Conservation (phyloP, 2,329 filamentous ascomycete genomes). For the Colletotrichum lini region DNA sequence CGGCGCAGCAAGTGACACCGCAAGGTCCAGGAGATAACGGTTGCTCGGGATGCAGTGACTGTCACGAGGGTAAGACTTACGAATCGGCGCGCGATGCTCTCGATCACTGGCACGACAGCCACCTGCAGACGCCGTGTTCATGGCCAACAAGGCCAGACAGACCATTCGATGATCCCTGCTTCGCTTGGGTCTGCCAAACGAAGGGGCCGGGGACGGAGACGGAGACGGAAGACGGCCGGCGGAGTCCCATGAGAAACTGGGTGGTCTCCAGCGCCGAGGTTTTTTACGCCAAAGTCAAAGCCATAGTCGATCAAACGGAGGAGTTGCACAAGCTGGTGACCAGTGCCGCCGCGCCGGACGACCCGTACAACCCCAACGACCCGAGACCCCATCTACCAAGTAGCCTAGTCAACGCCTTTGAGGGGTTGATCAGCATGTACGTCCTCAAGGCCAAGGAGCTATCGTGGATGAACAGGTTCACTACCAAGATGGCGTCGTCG, state of each 20-base stretch:
- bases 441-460: constrained; percentile 36
- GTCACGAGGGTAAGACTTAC: neutral
- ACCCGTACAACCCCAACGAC: neutral
- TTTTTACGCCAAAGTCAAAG: neutral
- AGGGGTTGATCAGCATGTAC: constrained; percentile 38
- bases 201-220: neutral
- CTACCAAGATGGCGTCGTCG: neutral
- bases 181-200: constrained; percentile 8
- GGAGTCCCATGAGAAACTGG: neutral
- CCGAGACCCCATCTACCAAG: constrained; percentile 37
- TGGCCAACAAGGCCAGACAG: neutral
- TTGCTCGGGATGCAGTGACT: neutral
- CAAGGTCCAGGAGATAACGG: neutral
- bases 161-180: constrained; percentile 20
- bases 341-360: constrained; percentile 1
- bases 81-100: constrained; percentile 8
- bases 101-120: constrained; percentile 15
- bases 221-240: neutral
- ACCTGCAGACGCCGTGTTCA: neutral
- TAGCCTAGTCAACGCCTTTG: constrained; percentile 43
- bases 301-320: constrained; percentile 6
- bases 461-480: constrained; percentile 29
- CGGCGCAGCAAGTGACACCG: too few relatives aligned
- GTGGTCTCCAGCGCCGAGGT: neutral
- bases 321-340: constrained; percentile 38